phyloP scores from a whole-genome alignment of 2,329 filamentous ascomycete genomes.

The Beauveria sp. region DNA sequence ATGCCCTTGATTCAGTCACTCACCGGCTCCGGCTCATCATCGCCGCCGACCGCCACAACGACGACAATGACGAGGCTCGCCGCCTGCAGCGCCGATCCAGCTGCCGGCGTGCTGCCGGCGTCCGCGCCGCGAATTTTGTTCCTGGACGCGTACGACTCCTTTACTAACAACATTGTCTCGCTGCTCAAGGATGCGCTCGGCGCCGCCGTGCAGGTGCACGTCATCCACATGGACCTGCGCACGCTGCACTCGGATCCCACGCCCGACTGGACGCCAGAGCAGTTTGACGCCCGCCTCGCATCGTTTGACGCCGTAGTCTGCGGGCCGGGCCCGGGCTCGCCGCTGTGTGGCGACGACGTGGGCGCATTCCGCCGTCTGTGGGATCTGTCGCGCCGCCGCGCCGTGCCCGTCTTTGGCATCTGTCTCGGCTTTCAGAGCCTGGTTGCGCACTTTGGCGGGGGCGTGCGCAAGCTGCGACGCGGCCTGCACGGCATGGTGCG shows the following conservation, averaged over 20 bases:
- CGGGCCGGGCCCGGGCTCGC: constrained; percentile 84
- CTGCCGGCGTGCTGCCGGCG: not conserved
- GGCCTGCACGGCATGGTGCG: constrained; percentile 80
- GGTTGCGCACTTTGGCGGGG: constrained; percentile 58
- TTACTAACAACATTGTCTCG: constrained; percentile 88
- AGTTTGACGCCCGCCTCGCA: constrained; percentile 31
- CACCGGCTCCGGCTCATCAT: not conserved
- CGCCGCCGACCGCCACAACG: not conserved
- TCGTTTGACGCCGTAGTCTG: constrained; percentile 79
- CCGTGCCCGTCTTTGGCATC: constrained; percentile 76
- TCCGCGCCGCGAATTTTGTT: constrained; percentile 58
- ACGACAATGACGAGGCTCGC: not conserved
- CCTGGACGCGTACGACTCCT: constrained; percentile 94
- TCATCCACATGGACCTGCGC: constrained; percentile 29
- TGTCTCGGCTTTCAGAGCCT: constrained; percentile 87
- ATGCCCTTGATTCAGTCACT: constrained; percentile 11
- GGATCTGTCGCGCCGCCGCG: constrained; percentile 48
- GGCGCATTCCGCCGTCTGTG: constrained; percentile 76
- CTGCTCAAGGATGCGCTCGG: constrained; percentile 64
- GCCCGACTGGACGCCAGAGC: constrained; percentile 39
- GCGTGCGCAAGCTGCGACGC: constrained; percentile 57
- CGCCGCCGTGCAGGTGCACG: constrained; percentile 52
- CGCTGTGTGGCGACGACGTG: constrained; percentile 63
- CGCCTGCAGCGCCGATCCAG: not conserved
- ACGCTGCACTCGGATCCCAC: constrained; percentile 59